These are phyloP conservation scores for Tolypocladium pustulatum DNA, from an alignment of 2,329 filamentous ascomycete species.

Conservation along the genomic window DNA sequence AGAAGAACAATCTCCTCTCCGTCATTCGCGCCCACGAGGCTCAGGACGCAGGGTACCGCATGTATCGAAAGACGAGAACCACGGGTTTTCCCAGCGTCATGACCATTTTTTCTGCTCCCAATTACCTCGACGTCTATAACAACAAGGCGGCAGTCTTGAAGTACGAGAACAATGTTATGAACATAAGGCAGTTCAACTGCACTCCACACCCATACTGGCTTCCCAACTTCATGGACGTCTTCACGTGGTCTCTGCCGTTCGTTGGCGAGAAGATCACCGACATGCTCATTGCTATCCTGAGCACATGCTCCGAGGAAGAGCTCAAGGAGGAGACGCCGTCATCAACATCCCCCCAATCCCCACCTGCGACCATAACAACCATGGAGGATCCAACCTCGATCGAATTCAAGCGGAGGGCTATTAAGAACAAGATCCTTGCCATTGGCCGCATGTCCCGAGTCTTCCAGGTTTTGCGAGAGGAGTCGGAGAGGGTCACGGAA, in stretches of 20 bases:
- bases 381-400: constrained; percentile 67
- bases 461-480: constrained; percentile 95
- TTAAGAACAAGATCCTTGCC: constrained; percentile 99
- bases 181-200: constrained; percentile 99
- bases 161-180: constrained; percentile 99
- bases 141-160: constrained; percentile 98
- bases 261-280: constrained; percentile 99
- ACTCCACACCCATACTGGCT: constrained; percentile 99
- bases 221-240: constrained; percentile 99
- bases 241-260: constrained; percentile 99
- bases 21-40: constrained; percentile 97
- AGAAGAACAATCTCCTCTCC: constrained; percentile 97
- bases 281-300: constrained; percentile 97
- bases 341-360: constrained; percentile 44
- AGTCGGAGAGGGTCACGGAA: constrained; percentile 93
- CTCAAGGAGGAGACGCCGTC: constrained; percentile 76
- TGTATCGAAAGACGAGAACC: constrained; percentile 97
- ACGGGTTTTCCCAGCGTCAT: constrained; percentile 98
- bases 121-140: constrained; percentile 99
- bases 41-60: constrained; percentile 95
- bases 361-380: constrained; percentile 43
- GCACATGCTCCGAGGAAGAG: constrained; percentile 98
- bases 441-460: constrained; percentile 94
- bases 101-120: constrained; percentile 98
- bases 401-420: constrained; percentile 89